Conservation (phyloP, 2,329 filamentous ascomycete species). For the Aureobasidium sp. region DNA sequence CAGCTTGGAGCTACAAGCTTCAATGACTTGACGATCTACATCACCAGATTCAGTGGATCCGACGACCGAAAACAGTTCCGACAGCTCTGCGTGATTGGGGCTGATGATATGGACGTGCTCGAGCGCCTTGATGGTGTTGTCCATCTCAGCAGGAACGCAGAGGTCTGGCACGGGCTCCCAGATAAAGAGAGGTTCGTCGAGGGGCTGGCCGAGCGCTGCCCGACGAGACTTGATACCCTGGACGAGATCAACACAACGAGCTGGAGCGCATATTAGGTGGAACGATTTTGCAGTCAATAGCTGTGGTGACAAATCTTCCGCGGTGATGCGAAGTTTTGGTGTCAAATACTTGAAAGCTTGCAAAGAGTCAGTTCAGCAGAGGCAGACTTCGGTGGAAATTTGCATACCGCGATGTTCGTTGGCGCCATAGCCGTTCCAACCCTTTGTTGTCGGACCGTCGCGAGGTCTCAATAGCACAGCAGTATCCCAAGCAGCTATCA, state of each 20-base stretch:
- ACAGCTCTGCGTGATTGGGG: slow-evolving; percentile 87
- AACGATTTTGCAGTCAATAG: slow-evolving; percentile 70
- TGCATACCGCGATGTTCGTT: slow-evolving; percentile 27
- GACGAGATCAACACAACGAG: slow-evolving; percentile 69
- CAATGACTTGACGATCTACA: slow-evolving; percentile 34
- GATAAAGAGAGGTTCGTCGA: slow-evolving; percentile 61
- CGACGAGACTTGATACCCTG: slow-evolving; percentile 57
- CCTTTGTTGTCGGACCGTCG: slow-evolving; percentile 70
- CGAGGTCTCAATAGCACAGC: slow-evolving; percentile 62
- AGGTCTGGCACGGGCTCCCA: slow-evolving; percentile 95
- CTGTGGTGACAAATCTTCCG: slow-evolving; percentile 57
- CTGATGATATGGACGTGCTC: slow-evolving; percentile 53
- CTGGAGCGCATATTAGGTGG: slow-evolving; percentile 78
- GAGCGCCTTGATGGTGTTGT: slow-evolving; percentile 47
- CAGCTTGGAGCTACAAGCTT: slow-evolving; percentile 30
- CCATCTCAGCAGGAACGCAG: slow-evolving; percentile 61
- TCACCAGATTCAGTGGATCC: slow-evolving; percentile 32
- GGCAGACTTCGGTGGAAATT: slow-evolving; percentile 30
- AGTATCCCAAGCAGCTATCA: slow-evolving; percentile 70
- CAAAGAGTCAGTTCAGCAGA: background rate
- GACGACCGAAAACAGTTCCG: slow-evolving; percentile 63
- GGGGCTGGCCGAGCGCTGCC: slow-evolving; percentile 27
- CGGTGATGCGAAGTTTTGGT: slow-evolving; percentile 73
- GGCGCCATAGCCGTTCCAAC: slow-evolving; percentile 83
- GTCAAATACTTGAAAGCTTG: slow-evolving; percentile 74